Percentiles rank a stretch among this genome's conserved stretches.
Conservation (phyloP, 1,284 basidiomycete species). For the Heimioporus retisporus region DNA sequence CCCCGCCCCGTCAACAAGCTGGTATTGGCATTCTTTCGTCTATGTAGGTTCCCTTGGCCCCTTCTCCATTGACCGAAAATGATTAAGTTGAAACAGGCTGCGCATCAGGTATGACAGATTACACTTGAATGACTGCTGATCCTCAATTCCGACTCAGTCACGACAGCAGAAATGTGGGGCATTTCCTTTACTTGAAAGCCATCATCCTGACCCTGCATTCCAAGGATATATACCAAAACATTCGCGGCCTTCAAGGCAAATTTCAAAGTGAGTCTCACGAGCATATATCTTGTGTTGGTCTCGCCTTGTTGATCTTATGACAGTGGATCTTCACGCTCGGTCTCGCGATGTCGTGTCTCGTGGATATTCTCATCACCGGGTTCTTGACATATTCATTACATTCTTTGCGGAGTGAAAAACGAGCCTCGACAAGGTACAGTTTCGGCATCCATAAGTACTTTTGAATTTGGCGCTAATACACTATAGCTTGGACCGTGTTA, state of each 20-base stretch:
- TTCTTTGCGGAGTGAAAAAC: slow-evolving; percentile 48
- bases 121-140: background rate
- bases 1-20: slow-evolving; percentile 25
- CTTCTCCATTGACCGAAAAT: background rate
- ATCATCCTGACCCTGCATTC: background rate
- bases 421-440: slow-evolving; percentile 35
- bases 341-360: slow-evolving; percentile 55
- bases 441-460: background rate
- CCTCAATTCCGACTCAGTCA: slow-evolving; percentile 33
- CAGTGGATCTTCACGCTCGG: slow-evolving; percentile 65
- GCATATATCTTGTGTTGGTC: background rate
- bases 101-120: slow-evolving; percentile 33
- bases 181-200: background rate
- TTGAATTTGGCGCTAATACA: background rate
- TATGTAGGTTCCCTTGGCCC: slow-evolving; percentile 46
- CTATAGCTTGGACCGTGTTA: slow-evolving; percentile 55
- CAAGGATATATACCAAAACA: slow-evolving; percentile 39
- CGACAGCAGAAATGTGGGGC: slow-evolving; percentile 52
- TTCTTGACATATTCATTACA: slow-evolving; percentile 57
- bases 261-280: slow-evolving; percentile 31
- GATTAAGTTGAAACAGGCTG: slow-evolving; percentile 31
- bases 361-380: slow-evolving; percentile 60
- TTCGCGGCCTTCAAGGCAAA: slow-evolving; percentile 34
- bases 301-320: slow-evolving; percentile 21
- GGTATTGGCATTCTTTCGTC: slow-evolving; percentile 39